A percentile compares a stretch with the other conserved stretches of the same genome.
phyloP scores from a whole-genome alignment of 257 asterid species.

The Primulina tabacum region DNA sequence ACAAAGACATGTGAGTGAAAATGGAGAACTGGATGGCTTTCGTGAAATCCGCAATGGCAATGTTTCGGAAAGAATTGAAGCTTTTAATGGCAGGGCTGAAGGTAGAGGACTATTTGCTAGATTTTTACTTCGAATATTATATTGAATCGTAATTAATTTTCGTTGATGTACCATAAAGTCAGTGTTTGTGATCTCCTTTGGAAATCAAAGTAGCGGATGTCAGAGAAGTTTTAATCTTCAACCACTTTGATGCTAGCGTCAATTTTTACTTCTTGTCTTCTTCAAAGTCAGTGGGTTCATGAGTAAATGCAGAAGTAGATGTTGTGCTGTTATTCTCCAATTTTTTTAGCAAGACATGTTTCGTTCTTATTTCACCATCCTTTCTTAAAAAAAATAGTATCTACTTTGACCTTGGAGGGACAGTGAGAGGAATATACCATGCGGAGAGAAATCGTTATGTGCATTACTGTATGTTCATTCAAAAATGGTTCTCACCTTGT shows the following conservation, averaged over 20 bases:
- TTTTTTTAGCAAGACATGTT: conserved; percentile 7
- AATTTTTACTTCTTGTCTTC: background rate
- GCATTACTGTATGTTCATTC: background rate
- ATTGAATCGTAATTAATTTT: background rate
- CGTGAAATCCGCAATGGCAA: conserved; percentile 43
- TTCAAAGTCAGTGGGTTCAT: conserved; percentile 6
- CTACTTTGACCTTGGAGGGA: background rate
- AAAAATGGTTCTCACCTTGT: background rate
- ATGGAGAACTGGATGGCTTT: conserved; percentile 38
- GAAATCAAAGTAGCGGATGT: conserved; percentile 14
- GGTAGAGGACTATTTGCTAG: conserved; percentile 35
- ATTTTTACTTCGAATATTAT: conserved; percentile 15
- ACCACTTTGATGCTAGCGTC: conserved; percentile 13
- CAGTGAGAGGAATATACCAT: conserved; percentile 6
- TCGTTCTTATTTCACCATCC: conserved; percentile 1
- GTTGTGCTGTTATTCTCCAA: conserved; percentile 7
- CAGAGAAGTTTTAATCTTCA: conserved; percentile 10
- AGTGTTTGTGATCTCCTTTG: conserved; percentile 9
- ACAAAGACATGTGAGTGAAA: conserved; percentile 40
- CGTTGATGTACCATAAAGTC: conserved; percentile 5
- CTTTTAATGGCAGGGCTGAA: conserved; percentile 42
- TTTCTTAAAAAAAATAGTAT: conserved; percentile 1
- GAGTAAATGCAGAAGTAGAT: background rate
- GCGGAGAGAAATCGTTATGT: background rate
- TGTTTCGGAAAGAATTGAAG: conserved; percentile 53